Base-by-base conservation (phyloP, 495 filamentous ascomycete genomes). In the Apodospora peruviana region DNA sequence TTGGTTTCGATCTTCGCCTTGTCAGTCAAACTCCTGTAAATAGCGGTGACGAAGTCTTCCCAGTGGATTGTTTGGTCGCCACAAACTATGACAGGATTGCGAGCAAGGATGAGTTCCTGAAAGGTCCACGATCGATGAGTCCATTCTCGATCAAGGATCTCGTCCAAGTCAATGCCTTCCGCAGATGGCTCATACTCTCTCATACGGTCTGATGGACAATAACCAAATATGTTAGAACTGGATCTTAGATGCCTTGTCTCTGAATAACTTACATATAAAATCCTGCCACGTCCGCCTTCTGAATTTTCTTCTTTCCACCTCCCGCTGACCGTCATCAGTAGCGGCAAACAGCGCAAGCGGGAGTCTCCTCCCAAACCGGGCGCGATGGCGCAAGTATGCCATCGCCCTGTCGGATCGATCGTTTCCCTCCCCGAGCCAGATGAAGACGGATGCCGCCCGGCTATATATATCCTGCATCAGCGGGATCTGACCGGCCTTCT, bases 401-500 rank as follows among this genome's bases (percentile, higher is more conserved):
- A 54, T 49, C 2, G 47, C 45, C 38, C 21, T 5, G n/a, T 54
- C 40, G 2, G 40, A 40, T 19, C 14, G 14, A 4, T 46, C 29
- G 17, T 40, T 48, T 4, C 46, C 47, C 11, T 46, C 2, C 12
- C 48, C 69, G 7, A 72, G 59, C 61, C 68, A 72, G 8, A 69
- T 36, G 22, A 55, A 47, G 7, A 67, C 59, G 16, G 25, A 47
- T 0, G 19, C 11, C 9, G 69, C 69, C 9, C 40, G 39, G 14
- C 44, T 32, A 32, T 63, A 71, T n/a, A 71, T 68, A 9, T 57
- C 47, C 17, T 52, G 42, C 66, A 72, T 70, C 14, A 44, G 5
- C 4, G 20, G n/a, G 4, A 51, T 36, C 18, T 51, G 48, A 5
- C 18, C 12, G 4, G 20, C 37, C 16, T 36, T 41, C 16, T 51